Conservation (phyloP, 2,329 filamentous ascomycete species). For the Calonectria pseudoturangicola region DNA sequence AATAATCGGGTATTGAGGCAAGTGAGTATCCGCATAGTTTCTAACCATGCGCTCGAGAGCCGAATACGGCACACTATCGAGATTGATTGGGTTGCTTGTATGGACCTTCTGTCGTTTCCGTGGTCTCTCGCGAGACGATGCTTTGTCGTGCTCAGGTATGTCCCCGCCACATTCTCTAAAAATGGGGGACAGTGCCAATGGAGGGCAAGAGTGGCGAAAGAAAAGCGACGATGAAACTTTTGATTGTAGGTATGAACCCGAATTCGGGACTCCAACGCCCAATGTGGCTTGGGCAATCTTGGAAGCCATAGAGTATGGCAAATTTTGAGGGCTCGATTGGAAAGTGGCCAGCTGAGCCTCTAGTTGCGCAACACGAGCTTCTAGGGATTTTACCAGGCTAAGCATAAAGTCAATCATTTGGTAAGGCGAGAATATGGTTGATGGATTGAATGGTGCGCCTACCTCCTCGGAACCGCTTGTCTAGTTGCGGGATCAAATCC, state of each 20-base stretch:
- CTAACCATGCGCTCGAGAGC: conserved; percentile 9
- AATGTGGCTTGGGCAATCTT: conserved; percentile 11
- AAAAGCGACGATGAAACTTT: conserved; percentile 6
- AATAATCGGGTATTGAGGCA: conserved; percentile 17
- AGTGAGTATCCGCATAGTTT: conserved; percentile 16
- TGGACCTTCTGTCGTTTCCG: neutral
- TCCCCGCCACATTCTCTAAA: neutral
- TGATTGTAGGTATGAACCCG: conserved; percentile 14
- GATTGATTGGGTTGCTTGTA: neutral
- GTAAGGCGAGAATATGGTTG: neutral
- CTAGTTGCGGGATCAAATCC: conserved; percentile 17
- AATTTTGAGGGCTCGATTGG: conserved; percentile 8
- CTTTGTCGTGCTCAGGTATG: neutral
- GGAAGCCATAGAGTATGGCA: conserved; percentile 8
- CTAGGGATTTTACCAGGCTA: conserved; percentile 1
- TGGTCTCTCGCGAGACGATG: neutral
- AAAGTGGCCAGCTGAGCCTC: neutral
- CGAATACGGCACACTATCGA: neutral
- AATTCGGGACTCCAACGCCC: neutral
- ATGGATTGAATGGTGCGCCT: neutral
- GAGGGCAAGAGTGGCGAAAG: conserved; percentile 14
- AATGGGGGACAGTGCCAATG: neutral
- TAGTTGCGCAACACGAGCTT: conserved; percentile 10
- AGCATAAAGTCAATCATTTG: neutral
- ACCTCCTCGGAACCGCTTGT: conserved; percentile 21